Percentiles rank a stretch among this genome's conserved stretches.
These are phyloP conservation scores for Xylaria scruposa DNA, from an alignment of 495 filamentous ascomycete species.

Conservation along the genomic window DNA sequence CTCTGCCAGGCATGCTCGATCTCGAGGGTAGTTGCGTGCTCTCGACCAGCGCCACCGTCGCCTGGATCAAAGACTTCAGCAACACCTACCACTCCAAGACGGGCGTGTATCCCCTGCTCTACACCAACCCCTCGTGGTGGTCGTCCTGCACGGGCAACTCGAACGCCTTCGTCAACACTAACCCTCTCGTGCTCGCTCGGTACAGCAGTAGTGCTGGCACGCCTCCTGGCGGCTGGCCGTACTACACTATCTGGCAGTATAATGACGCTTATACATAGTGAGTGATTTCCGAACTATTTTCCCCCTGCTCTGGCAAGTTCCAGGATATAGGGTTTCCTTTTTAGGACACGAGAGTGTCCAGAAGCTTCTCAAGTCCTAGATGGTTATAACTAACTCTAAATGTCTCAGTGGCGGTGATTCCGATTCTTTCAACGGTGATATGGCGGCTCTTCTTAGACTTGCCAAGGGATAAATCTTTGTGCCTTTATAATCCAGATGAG, in stretches of 20 bases:
- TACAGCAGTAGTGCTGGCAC: slow-evolving; percentile 57
- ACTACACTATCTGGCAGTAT: slow-evolving; percentile 68
- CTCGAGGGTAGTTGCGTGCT: slow-evolving; percentile 66
- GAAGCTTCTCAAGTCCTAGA: background rate
- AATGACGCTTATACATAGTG: slow-evolving; percentile 48
- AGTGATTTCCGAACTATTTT: background rate
- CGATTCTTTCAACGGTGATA: slow-evolving; percentile 58
- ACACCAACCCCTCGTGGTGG: slow-evolving; percentile 69
- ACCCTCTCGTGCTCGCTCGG: slow-evolving; percentile 64
- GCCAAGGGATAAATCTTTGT: slow-evolving; percentile 15
- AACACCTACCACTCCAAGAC: slow-evolving; percentile 60
- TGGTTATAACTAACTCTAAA: background rate
- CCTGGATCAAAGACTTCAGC: slow-evolving; percentile 67
- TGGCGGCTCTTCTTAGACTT: slow-evolving; percentile 15
- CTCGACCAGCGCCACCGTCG: slow-evolving; percentile 58
- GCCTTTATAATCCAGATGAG: background rate
- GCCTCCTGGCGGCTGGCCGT: slow-evolving; percentile 65
- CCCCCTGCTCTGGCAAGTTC: background rate
- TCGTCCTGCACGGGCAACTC: slow-evolving; percentile 64
- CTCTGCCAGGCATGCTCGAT: slow-evolving; percentile 72
- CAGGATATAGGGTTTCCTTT: background rate
- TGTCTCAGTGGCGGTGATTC: slow-evolving; percentile 48
- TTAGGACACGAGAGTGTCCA: background rate
- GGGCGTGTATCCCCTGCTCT: slow-evolving; percentile 65
- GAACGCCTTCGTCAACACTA: slow-evolving; percentile 55